phyloP scores from a whole-genome alignment of 176 grass and related monocot genomes.

The Aegilops sharonensis region DNA sequence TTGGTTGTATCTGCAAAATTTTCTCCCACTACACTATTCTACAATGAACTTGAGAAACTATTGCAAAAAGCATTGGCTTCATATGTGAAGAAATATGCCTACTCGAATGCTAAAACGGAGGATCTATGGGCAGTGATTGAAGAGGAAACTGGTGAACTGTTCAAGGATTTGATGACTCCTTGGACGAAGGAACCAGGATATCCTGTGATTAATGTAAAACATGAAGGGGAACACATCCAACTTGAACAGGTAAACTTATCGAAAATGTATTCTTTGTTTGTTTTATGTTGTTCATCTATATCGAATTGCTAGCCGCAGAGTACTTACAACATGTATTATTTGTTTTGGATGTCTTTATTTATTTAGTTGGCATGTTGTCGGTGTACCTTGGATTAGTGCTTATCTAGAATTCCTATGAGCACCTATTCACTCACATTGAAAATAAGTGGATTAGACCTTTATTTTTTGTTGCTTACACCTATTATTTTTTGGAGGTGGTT shows the following conservation, averaged over 20 bases:
- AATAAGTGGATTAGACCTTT: too few relatives aligned
- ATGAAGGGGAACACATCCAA: constrained; percentile 46
- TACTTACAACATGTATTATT: background rate
- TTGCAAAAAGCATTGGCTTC: constrained; percentile 66
- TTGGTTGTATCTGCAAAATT: background rate
- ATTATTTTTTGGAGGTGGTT: too few relatives aligned
- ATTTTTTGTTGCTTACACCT: too few relatives aligned
- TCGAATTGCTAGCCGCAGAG: background rate
- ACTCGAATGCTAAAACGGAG: constrained; percentile 83
- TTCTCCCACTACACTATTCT: background rate
- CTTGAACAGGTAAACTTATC: constrained; percentile 58
- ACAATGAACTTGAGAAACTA: background rate
- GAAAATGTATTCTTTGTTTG: background rate
- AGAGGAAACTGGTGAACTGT: constrained; percentile 68
- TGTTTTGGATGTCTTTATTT: background rate
- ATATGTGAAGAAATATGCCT: constrained; percentile 72
- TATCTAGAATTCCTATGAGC: too few relatives aligned
- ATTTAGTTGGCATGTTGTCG: background rate
- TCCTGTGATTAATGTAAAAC: constrained; percentile 60
- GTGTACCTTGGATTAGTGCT: too few relatives aligned
- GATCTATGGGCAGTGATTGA: constrained; percentile 85
- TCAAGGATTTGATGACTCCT: constrained; percentile 62
- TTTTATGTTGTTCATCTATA: constrained; percentile 29
- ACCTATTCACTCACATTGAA: too few relatives aligned
- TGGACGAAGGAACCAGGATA: constrained; percentile 92